phyloP scores from a whole-genome alignment of 208 protist genomes.

The Leishmania martiniquensis region DNA sequence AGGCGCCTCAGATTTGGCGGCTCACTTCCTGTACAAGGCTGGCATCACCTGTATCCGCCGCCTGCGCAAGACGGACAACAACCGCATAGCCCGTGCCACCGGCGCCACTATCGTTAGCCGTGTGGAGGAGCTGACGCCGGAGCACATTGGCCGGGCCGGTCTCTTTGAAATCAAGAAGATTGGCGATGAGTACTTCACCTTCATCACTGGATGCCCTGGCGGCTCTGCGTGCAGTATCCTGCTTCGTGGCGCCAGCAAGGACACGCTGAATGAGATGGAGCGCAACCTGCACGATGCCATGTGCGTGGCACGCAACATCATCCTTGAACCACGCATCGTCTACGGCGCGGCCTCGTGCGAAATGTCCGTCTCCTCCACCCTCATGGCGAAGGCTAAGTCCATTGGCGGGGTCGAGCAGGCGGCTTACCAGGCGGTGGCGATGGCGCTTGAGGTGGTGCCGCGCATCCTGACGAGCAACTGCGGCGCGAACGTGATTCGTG shows the following conservation, averaged over 20 bases:
- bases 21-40: conserved; percentile 98
- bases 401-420: conserved; percentile 97
- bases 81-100: conserved; percentile 98
- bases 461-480: conserved; percentile 99
- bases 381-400: conserved; percentile 95
- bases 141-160: conserved; percentile 97
- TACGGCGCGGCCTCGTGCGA: conserved; percentile 99
- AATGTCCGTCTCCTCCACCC: conserved; percentile 94
- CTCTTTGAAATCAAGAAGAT: conserved; percentile 99
- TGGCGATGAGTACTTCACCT: conserved; percentile 99
- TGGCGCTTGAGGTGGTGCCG: conserved; percentile 96
- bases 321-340: conserved; percentile 97
- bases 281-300: conserved; percentile 99
- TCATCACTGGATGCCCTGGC: conserved; percentile 98
- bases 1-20: conserved; percentile 98
- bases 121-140: conserved; percentile 97
- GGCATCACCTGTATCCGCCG: conserved; percentile 98
- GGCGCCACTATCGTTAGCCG: conserved; percentile 98
- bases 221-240: conserved; percentile 99
- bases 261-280: conserved; percentile 99
- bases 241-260: conserved; percentile 99
- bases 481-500: conserved; percentile 97
- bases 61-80: conserved; percentile 99
- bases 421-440: conserved; percentile 97
- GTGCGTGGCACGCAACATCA: conserved; percentile 98